Evolutionary conservation across 345 rosid species (phyloP), one percentile per base, ranked within the genome.

Genomic region (Pistacia integerrima): DNA sequence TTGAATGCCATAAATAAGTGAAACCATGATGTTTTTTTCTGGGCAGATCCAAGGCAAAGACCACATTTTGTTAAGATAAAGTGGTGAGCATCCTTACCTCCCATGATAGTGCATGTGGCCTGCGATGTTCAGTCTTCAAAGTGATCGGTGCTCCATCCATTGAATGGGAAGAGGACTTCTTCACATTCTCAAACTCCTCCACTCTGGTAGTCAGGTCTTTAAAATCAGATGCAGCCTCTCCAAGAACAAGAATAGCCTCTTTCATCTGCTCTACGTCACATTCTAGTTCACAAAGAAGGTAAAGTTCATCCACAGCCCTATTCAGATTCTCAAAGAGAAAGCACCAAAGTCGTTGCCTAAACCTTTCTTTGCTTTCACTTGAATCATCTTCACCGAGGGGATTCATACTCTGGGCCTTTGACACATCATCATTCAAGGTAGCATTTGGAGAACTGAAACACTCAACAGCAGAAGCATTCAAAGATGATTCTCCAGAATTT

Each of bases 61-160:
- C 55, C 9, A 44, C 5, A 70, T 17, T 46, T 58, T 63, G 63
- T 49, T 18, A 60, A 69, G 55, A 35, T 33, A 64, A 66, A 51
- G 8, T 74, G 64, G 67, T 74, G 74, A 73, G 74, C 72, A 73
- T 36, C 70, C 51, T 85, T 87, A 91, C 96, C 90, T 91, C 96
- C 96, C 93, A 91, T 33, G 96, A 91, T 69, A 89, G 92, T 66
- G 96, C 96, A 84, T 91, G 96, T 16, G 96, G 96, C 84, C 93
- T 88, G 55, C 92, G 90, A 78, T 91, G 90, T 41, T 89, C 93
- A 71, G 84, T 83, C 85, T 84, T 91, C 78, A 88, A 76, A 79
- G 87, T 79, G 60, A 82, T 60, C 56, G 85, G 77, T 46, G 77
- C 62, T 60, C 87, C 85, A 69, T 91, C 90, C 64, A 72, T 25